Base-by-base conservation (phyloP, 202 grass and related monocot genomes). In the Zoysia matrella region DNA sequence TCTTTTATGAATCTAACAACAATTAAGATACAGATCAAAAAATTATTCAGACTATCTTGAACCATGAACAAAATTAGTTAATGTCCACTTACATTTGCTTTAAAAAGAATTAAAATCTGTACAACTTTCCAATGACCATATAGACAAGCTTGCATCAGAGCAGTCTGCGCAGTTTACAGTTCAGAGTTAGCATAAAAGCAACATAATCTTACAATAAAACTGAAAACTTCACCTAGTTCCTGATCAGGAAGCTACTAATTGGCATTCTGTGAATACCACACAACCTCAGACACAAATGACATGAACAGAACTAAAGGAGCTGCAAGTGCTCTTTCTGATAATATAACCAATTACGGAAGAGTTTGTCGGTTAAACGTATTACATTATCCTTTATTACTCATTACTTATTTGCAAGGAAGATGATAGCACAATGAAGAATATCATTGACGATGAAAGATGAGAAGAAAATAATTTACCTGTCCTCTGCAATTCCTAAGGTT, bases 111-210 rank as follows among this genome's bases (percentile, higher is more conserved):
- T 79, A 99, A 84, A 82, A 82, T 92, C 82, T 99, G 96, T 83
- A 96, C 96, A 93, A 99, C 96, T 87, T 96, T 95, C 96, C 96
- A 99, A 45, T 87, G 96, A 85, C 91, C 93, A 67, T 92, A 90
- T 87, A 96, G 80, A 90, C 91, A 99, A 88, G 96, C 93, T 99
- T 94, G 96, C 96, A 99, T 99, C 63, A 96, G 75, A 83, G 96
- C 91, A 75, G 96, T 96, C 96, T 99, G 93, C 53, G 12, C 15
- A 74, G 16, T 47, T 60, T 41, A 67, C 10, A 73, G 60, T 63
- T 55, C 9, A 49, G 22, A 77, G 22, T 78, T 76, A 58, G 52
- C 60, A 77, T 9, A 56, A 71, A 47, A 67, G 65, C 6, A 13
- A 46, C 10, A 69, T 14, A 75, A 76, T 15, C 15, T 43, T 81